Percentiles rank a stretch among this genome's conserved stretches.
Evolutionary conservation across 1,284 basidiomycete genomes (phyloP).

Genomic region (Pseudozyma thailandica): DNA sequence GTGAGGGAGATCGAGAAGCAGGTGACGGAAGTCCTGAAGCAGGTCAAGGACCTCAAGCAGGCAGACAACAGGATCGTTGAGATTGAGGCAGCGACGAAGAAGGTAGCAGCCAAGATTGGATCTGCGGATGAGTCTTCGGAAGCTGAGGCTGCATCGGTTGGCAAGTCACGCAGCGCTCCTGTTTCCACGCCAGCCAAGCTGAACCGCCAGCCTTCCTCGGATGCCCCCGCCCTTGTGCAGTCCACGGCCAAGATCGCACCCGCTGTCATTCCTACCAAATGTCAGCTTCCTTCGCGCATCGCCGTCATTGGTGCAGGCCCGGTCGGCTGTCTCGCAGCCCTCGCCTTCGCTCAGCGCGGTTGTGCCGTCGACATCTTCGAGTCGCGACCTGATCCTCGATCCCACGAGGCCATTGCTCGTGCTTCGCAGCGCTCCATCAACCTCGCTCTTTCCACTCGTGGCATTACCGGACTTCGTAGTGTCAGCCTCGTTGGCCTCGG

Average conservation of each 20-base stretch:
- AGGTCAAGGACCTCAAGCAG: constrained; percentile 16
- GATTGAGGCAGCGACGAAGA: no score
- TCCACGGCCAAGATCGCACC: neutral
- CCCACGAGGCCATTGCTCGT: constrained; percentile 38
- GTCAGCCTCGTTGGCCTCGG: constrained; percentile 69
- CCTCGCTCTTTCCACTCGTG: constrained; percentile 91
- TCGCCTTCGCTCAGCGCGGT: constrained; percentile 85
- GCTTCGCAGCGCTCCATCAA: constrained; percentile 82
- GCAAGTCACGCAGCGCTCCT: no score
- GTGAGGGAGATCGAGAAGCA: constrained; percentile 14
- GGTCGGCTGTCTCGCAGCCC: constrained; percentile 89
- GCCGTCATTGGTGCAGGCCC: constrained; percentile 84
- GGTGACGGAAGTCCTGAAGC: constrained; percentile 9
- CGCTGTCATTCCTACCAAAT: constrained; percentile 15
- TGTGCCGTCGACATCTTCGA: constrained; percentile 93
- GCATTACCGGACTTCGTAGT: constrained; percentile 83
- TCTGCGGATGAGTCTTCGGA: constrained; percentile 14
- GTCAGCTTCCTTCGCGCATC: constrained; percentile 51
- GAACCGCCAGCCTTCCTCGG: no score
- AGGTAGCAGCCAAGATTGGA: no score
- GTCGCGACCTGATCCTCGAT: constrained; percentile 74
- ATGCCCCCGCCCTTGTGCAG: no score
- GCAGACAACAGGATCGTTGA: constrained; percentile 4
- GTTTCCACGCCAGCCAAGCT: neutral
- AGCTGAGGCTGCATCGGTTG: neutral